These are phyloP conservation scores for Cymodocea nodosa DNA, from an alignment of 116 monocot species.

Conservation along the genomic window DNA sequence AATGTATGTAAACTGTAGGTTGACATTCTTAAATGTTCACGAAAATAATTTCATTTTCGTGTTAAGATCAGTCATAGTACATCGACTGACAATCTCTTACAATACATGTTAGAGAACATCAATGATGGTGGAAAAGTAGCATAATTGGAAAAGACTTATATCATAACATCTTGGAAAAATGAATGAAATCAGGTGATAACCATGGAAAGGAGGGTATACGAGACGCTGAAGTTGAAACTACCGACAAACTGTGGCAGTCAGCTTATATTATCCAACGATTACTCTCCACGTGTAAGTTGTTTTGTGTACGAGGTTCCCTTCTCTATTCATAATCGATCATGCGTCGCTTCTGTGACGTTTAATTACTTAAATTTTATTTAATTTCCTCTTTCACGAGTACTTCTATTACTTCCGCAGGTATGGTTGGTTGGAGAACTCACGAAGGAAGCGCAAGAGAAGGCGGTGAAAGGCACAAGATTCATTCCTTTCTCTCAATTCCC, in stretches of 20 bases:
- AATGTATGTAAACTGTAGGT: no score
- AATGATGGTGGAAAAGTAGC: no score
- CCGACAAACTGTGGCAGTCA: slow-evolving; percentile 9
- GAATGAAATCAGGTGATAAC: slow-evolving; percentile 31
- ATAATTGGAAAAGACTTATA: no score
- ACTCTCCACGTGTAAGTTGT: slow-evolving; percentile 12
- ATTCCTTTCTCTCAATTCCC: slow-evolving; percentile 72
- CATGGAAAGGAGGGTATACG: slow-evolving; percentile 37
- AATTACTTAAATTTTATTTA: not conserved
- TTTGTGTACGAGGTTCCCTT: no score
- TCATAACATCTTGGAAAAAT: no score
- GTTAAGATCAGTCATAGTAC: no score
- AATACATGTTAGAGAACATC: no score
- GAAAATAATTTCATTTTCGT: no score
- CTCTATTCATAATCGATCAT: no score
- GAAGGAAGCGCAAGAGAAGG: slow-evolving; percentile 33
- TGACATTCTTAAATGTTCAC: no score
- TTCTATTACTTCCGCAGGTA: slow-evolving; percentile 34
- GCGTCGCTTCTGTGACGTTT: not conserved
- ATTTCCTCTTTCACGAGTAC: not conserved
- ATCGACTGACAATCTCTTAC: no score
- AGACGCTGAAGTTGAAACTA: slow-evolving; percentile 37
- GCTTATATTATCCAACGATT: slow-evolving; percentile 32
- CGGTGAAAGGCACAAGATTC: slow-evolving; percentile 42
- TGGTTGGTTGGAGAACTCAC: slow-evolving; percentile 64